These are phyloP conservation scores for Lactarius indigo DNA, from an alignment of 768 basidiomycete genomes.

Conservation along the genomic window DNA sequence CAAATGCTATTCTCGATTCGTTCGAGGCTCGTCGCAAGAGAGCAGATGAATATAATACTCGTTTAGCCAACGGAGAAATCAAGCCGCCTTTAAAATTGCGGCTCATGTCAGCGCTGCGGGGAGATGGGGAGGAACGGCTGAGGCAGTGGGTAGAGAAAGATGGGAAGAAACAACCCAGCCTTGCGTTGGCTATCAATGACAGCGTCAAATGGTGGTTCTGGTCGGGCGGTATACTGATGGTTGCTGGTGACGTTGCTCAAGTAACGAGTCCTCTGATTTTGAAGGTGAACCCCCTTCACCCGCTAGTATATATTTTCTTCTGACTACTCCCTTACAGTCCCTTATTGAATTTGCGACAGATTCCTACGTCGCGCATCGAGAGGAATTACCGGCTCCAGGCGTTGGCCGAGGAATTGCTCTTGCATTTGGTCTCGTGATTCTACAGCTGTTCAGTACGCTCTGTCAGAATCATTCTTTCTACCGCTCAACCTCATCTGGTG, in stretches of 20 bases:
- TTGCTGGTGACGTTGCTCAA: conserved; percentile 65
- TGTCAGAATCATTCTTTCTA: conserved; percentile 84
- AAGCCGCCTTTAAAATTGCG: conserved; percentile 46
- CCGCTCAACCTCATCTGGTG: conserved; percentile 66
- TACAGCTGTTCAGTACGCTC: conserved; percentile 66
- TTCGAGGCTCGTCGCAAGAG: conserved; percentile 54
- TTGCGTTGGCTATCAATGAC: conserved; percentile 70
- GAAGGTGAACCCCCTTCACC: conserved; percentile 46
- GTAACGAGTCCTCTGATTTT: conserved; percentile 74
- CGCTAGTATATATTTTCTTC: neutral
- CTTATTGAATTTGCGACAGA: conserved; percentile 67
- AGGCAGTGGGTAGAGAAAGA: conserved; percentile 59
- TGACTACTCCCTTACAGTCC: conserved; percentile 37
- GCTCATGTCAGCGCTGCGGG: conserved; percentile 59
- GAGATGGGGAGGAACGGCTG: conserved; percentile 52
- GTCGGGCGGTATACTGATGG: conserved; percentile 56
- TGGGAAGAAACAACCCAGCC: conserved; percentile 61
- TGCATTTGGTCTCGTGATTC: conserved; percentile 60
- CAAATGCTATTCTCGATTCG: conserved; percentile 57
- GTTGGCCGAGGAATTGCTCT: conserved; percentile 67
- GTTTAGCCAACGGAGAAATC: conserved; percentile 62
- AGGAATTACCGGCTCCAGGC: conserved; percentile 34
- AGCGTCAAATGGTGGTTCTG: conserved; percentile 78
- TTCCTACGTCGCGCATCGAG: conserved; percentile 46
- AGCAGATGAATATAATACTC: conserved; percentile 68